These are phyloP conservation scores for Urtica urens DNA, from an alignment of 306 rosid species.

Conservation along the genomic window DNA sequence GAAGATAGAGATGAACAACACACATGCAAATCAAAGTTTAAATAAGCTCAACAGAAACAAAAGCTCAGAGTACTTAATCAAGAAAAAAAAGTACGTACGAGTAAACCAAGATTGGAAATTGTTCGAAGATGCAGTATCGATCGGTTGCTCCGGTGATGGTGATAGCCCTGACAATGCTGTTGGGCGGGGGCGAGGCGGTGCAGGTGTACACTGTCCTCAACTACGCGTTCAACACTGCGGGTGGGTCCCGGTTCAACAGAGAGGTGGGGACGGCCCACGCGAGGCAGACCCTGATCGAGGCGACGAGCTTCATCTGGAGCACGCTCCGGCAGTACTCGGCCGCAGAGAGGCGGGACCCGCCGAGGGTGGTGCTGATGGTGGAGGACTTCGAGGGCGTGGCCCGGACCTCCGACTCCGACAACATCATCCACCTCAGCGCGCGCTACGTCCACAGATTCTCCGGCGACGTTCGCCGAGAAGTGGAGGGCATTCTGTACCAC, in stretches of 20 bases:
- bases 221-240: too few relatives aligned
- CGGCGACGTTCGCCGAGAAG: slow-evolving; percentile 28
- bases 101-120: too few relatives aligned
- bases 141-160: too few relatives aligned
- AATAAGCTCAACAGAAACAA: too few relatives aligned
- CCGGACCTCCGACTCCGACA: not conserved
- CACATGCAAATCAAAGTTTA: too few relatives aligned
- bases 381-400: slow-evolving; percentile 22
- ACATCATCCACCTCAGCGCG: slow-evolving; percentile 12
- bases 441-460: slow-evolving; percentile 20
- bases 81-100: too few relatives aligned
- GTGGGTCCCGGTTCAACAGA: slow-evolving; percentile 18
- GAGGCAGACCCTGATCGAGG: slow-evolving; percentile 2
- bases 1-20: too few relatives aligned
- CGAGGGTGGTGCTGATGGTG: slow-evolving; percentile 8
- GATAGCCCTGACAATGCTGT: too few relatives aligned
- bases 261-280: slow-evolving; percentile 19
- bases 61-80: too few relatives aligned
- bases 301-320: slow-evolving; percentile 22
- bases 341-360: slow-evolving; percentile 3
- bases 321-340: slow-evolving; percentile 15
- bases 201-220: too few relatives aligned
- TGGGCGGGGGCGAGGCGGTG: too few relatives aligned
- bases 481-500: slow-evolving; percentile 42
- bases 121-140: too few relatives aligned